Conservation (phyloP, 1,284 basidiomycete species). For the Fistulina hepatica region DNA sequence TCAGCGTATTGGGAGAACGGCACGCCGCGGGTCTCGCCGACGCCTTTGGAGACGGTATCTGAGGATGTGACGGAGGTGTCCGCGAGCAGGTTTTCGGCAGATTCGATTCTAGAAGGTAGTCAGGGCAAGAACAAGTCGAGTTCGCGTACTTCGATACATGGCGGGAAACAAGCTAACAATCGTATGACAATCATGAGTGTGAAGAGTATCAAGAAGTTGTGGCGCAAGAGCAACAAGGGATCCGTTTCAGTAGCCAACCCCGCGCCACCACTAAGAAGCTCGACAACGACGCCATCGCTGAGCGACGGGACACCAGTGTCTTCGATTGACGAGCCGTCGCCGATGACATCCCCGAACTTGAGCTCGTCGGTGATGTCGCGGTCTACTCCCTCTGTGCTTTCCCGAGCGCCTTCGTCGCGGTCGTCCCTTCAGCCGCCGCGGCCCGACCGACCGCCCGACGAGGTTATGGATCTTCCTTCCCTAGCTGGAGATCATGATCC, state of each 20-base stretch:
- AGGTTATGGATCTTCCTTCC: constrained; percentile 29
- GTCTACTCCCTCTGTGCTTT: constrained; percentile 2
- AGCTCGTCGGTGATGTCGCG: constrained; percentile 1
- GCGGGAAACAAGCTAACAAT: constrained; percentile 11
- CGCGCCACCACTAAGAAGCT: constrained; percentile 1
- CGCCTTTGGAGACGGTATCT: constrained; percentile 3
- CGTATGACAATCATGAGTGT: constrained; percentile 46
- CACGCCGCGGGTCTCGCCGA: neutral
- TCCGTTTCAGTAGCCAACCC: constrained; percentile 7
- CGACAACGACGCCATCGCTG: constrained; percentile 1
- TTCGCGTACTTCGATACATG: constrained; percentile 18
- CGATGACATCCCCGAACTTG: neutral
- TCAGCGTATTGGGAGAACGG: constrained; percentile 16
- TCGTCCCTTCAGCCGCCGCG: constrained; percentile 22
- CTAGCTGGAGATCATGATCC: constrained; percentile 20
- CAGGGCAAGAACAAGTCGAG: constrained; percentile 16
- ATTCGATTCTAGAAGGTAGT: constrained; percentile 36
- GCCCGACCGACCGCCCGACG: constrained; percentile 30
- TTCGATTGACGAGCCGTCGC: constrained; percentile 8
- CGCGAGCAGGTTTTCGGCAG: constrained; percentile 61
- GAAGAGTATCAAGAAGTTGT: constrained; percentile 59
- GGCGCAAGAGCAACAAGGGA: constrained; percentile 57
- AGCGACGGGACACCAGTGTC: constrained; percentile 5
- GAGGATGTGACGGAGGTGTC: constrained; percentile 2
- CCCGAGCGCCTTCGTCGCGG: too few relatives aligned